Evolutionary conservation across 78 protist species (phyloP).

Genomic region (Pelomyxa schiedti): DNA sequence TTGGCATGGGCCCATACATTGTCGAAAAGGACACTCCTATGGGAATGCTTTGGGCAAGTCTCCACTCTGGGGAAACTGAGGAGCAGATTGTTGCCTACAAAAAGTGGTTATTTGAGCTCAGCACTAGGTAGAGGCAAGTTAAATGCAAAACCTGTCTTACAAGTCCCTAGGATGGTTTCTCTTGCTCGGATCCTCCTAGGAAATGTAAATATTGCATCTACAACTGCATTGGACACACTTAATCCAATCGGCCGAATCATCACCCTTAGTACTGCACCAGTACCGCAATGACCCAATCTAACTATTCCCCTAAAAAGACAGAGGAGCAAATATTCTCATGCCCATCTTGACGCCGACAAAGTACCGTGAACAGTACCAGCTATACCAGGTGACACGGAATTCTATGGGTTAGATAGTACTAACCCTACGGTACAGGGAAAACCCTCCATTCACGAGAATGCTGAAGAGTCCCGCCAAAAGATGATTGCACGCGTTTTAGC

Average conservation of each 20-base stretch:
- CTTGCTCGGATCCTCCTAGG: background rate
- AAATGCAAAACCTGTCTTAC: no score
- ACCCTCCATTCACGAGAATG: background rate
- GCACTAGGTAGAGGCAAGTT: no score
- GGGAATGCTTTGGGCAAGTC: background rate
- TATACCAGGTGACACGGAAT: no score
- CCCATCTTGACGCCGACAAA: slow-evolving; percentile 20
- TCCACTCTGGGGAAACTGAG: background rate
- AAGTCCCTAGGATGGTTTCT: slow-evolving; percentile 1
- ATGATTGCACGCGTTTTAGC: background rate
- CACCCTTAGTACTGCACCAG: no score
- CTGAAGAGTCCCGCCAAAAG: background rate
- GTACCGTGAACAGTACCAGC: slow-evolving; percentile 14
- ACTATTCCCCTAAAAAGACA: no score
- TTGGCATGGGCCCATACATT: slow-evolving; percentile 42
- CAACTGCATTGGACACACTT: slow-evolving; percentile 23
- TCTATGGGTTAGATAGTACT: no score
- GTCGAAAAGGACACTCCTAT: slow-evolving; percentile 1
- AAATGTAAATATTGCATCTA: slow-evolving; percentile 17
- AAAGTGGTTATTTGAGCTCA: no score
- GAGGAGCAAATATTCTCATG: slow-evolving; percentile 21
- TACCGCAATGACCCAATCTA: no score
- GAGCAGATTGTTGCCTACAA: no score
- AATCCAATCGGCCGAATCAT: slow-evolving; percentile 2
- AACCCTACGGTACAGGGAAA: no score